Conservation (phyloP, 1,284 basidiomycete species). For the Peniophora sp. region DNA sequence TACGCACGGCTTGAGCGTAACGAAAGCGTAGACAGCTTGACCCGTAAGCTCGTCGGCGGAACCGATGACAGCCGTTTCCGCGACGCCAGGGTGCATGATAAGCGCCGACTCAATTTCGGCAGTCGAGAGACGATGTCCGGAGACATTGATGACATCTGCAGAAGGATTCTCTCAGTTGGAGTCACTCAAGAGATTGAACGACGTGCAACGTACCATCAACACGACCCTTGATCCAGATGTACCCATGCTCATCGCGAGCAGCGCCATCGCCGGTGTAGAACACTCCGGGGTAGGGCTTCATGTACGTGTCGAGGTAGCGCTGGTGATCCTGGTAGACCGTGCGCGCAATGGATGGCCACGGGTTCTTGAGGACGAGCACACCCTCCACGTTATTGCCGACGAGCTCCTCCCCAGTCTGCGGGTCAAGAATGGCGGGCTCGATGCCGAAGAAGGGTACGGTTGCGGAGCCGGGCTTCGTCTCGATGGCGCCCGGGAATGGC, state of each 20-base stretch:
- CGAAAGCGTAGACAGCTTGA: slow-evolving; percentile 83
- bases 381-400: slow-evolving; percentile 86
- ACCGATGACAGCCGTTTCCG: slow-evolving; percentile 94
- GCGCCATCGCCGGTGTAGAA: slow-evolving; percentile 99
- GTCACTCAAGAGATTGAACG: slow-evolving; percentile 1
- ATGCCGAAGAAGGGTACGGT: slow-evolving; percentile 98
- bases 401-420: slow-evolving; percentile 70
- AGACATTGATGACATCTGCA: slow-evolving; percentile 85
- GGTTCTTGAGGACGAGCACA: slow-evolving; percentile 78
- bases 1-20: slow-evolving; percentile 69
- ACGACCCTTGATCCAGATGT: slow-evolving; percentile 98
- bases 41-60: slow-evolving; percentile 84
- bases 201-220: slow-evolving; percentile 69
- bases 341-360: slow-evolving; percentile 97
- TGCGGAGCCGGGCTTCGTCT: slow-evolving; percentile 94
- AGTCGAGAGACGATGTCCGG: slow-evolving; percentile 93
- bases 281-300: slow-evolving; percentile 82
- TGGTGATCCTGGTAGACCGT: slow-evolving; percentile 91
- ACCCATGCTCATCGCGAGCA: slow-evolving; percentile 89
- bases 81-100: slow-evolving; percentile 90
- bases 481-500: slow-evolving; percentile 91
- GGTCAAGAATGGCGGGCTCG: slow-evolving; percentile 83
- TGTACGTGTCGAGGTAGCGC: slow-evolving; percentile 80
- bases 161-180: not conserved
- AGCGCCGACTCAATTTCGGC: slow-evolving; percentile 97